Evolutionary conservation across 2,329 filamentous ascomycete genomes (phyloP).

Genomic region (Penicillium sp.): DNA sequence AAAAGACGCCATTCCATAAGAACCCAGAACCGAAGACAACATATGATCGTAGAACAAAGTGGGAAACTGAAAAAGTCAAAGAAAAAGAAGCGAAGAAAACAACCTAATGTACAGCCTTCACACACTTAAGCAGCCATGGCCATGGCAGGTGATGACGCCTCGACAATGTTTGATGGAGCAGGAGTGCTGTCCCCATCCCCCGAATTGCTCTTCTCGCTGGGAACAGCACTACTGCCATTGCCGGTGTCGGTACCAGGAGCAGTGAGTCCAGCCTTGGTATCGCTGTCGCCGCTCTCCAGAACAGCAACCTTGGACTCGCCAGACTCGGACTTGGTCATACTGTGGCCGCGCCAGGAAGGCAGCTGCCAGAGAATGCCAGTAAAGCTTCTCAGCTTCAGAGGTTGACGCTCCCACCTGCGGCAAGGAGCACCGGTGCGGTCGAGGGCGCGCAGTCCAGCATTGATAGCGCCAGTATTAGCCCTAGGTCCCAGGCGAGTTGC

Average conservation of each 20-base stretch:
- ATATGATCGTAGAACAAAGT: slow-evolving; percentile 2
- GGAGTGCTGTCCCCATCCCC: slow-evolving; percentile 47
- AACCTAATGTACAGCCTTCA: slow-evolving; percentile 8
- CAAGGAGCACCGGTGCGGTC: slow-evolving; percentile 89
- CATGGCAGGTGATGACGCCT: slow-evolving; percentile 50
- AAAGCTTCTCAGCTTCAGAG: slow-evolving; percentile 84
- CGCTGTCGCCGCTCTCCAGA: slow-evolving; percentile 53
- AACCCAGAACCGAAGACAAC: slow-evolving; percentile 3
- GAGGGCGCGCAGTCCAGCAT: slow-evolving; percentile 87
- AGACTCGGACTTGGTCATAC: slow-evolving; percentile 36
- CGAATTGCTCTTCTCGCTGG: slow-evolving; percentile 58
- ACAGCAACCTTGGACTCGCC: slow-evolving; percentile 52
- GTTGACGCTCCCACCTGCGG: slow-evolving; percentile 81
- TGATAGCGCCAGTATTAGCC: slow-evolving; percentile 95
- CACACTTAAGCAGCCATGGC: slow-evolving; percentile 35
- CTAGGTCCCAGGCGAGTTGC: slow-evolving; percentile 88
- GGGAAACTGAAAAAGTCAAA: slow-evolving; percentile 3
- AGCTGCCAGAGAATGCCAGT: slow-evolving; percentile 81
- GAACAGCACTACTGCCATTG: slow-evolving; percentile 47
- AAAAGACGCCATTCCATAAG: slow-evolving; percentile 6
- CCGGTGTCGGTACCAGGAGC: slow-evolving; percentile 19
- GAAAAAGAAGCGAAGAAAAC: slow-evolving; percentile 10
- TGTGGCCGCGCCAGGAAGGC: slow-evolving; percentile 68
- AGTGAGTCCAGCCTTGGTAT: slow-evolving; percentile 52
- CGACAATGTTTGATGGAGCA: slow-evolving; percentile 45